These are phyloP conservation scores for Talaromyces sp. DNA, from an alignment of 2,329 filamentous ascomycete species.

Conservation along the genomic window DNA sequence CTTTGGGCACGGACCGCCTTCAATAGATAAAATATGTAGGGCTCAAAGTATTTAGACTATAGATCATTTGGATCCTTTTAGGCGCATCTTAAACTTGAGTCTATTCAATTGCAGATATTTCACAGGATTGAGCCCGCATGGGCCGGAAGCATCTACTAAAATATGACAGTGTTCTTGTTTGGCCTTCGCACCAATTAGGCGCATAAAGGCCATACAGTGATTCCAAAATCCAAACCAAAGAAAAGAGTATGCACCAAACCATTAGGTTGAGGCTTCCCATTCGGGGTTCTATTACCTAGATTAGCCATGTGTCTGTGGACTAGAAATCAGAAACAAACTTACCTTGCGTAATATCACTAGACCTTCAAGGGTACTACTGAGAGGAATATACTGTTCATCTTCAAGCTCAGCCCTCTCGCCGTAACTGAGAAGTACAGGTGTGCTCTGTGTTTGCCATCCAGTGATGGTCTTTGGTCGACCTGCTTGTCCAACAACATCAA, in stretches of 20 bases:
- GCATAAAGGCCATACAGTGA: neutral
- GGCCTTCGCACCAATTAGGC: neutral
- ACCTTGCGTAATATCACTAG: slow-evolving; percentile 97
- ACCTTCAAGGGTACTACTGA: slow-evolving; percentile 88
- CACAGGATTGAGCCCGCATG: slow-evolving; percentile 1
- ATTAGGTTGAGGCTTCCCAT: slow-evolving; percentile 41
- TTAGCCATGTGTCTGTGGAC: slow-evolving; percentile 23
- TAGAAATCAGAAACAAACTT: slow-evolving; percentile 34
- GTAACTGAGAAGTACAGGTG: slow-evolving; percentile 90
- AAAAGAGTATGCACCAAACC: neutral
- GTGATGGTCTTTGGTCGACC: slow-evolving; percentile 98
- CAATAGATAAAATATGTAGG: neutral
- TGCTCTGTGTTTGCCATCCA: slow-evolving; percentile 98
- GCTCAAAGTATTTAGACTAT: neutral
- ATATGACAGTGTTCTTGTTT: neutral
- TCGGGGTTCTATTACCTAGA: slow-evolving; percentile 42
- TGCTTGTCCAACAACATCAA: slow-evolving; percentile 95
- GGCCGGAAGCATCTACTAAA: neutral
- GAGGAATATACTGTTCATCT: slow-evolving; percentile 92
- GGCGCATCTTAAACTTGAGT: slow-evolving; percentile 4
- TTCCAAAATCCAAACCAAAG: neutral
- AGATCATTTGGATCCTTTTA: neutral
- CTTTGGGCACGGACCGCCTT: neutral
- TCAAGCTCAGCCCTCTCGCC: slow-evolving; percentile 95
- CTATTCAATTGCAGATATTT: slow-evolving; percentile 15